phyloP scores from a whole-genome alignment of 345 rosid species.

The Raphanus sativus region DNA sequence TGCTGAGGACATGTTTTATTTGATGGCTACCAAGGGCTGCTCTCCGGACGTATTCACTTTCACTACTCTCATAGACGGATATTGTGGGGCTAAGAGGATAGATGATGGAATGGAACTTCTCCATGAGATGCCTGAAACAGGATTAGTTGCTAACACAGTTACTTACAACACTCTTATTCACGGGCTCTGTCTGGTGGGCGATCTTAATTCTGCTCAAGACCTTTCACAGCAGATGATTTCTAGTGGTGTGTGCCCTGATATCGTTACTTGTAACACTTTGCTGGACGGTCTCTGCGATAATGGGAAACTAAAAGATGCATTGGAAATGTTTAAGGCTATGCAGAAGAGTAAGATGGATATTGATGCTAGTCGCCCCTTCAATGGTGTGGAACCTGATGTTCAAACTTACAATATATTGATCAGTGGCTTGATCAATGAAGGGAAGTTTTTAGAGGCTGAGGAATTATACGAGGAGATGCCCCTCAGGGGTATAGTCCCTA shows the following conservation, averaged over 20 bases:
- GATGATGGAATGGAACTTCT: not conserved
- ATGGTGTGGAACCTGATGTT: slow-evolving; percentile 11
- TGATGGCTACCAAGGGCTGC: not conserved
- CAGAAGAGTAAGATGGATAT: not conserved
- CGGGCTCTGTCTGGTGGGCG: not conserved
- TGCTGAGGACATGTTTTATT: not conserved
- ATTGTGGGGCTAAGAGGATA: not conserved
- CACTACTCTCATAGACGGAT: not conserved
- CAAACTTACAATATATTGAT: slow-evolving; percentile 7
- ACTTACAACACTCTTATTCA: not conserved
- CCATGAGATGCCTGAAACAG: not conserved
- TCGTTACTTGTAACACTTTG: not conserved
- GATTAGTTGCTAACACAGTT: not conserved
- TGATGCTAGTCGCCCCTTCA: not conserved
- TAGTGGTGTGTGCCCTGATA: not conserved
- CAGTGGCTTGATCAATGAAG: not conserved
- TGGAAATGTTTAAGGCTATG: not conserved
- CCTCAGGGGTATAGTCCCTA: not conserved
- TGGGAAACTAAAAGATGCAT: not conserved
- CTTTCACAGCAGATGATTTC: not conserved
- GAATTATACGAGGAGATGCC: not conserved
- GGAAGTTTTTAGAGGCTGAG: not conserved
- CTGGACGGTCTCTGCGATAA: not conserved
- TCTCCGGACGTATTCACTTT: not conserved
- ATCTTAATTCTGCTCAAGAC: not conserved